A percentile compares a stretch with the other conserved stretches of the same genome.
Conservation (phyloP, 176 grass and related monocot species). For the Chloris gayana region DNA sequence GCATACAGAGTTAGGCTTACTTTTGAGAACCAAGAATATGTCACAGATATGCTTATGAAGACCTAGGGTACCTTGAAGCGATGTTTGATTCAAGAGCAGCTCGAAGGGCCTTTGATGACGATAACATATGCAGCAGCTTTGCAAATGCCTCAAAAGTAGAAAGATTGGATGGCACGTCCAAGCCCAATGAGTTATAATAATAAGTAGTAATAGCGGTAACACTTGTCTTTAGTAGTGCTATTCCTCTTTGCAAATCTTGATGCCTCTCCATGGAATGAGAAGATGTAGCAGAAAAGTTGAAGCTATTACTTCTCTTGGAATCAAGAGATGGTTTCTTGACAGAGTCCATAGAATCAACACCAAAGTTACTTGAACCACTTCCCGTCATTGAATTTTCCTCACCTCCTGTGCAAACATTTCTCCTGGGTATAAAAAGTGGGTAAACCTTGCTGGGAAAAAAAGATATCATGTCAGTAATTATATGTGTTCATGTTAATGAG, state of each 20-base stretch:
- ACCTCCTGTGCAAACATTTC: constrained; percentile 68
- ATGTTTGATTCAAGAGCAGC: constrained; percentile 60
- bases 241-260: constrained; percentile 79
- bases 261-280: constrained; percentile 86
- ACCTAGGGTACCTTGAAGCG: constrained; percentile 60
- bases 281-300: constrained; percentile 72
- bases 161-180: constrained; percentile 86
- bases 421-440: constrained; percentile 82
- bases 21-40: constrained; percentile 19
- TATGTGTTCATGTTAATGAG: neutral
- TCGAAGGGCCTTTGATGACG: constrained; percentile 77
- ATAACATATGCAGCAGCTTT: constrained; percentile 73
- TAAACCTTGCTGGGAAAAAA: constrained; percentile 69
- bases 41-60: constrained; percentile 18
- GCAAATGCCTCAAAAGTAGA: constrained; percentile 93
- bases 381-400: constrained; percentile 82
- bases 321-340: constrained; percentile 60
- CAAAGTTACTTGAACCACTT: constrained; percentile 74
- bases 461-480: constrained; percentile 6
- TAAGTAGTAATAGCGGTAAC: constrained; percentile 75
- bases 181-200: constrained; percentile 85
- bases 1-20: neutral
- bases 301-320: constrained; percentile 65
- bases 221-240: constrained; percentile 91
- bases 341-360: constrained; percentile 74